Percentiles rank a stretch among this genome's conserved stretches.
phyloP scores from a whole-genome alignment of 75 land plant species.

The Azolla pinnata region DNA sequence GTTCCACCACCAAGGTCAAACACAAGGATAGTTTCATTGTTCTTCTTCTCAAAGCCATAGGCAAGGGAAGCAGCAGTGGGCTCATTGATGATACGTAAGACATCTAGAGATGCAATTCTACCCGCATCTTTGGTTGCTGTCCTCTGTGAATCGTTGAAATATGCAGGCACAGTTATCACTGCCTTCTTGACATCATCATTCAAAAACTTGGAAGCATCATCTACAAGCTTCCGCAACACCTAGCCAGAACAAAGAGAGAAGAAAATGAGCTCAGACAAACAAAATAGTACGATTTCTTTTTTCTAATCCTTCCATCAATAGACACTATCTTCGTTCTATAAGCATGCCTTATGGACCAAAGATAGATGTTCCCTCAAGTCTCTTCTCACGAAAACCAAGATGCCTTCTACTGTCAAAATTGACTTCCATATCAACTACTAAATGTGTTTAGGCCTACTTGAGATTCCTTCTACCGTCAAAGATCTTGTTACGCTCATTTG shows the following conservation, averaged over 20 bases:
- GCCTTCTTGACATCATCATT: slow-evolving; percentile 75
- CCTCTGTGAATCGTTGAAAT: slow-evolving; percentile 76
- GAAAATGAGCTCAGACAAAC: background rate
- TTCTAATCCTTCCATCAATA: no score
- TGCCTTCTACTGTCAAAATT: no score
- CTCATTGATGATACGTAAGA: slow-evolving; percentile 70
- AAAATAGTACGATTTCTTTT: slow-evolving; percentile 48
- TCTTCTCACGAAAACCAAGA: no score
- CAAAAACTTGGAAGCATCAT: slow-evolving; percentile 71
- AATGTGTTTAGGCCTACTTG: no score
- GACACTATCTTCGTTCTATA: no score
- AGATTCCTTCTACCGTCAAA: no score
- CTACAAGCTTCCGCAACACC: slow-evolving; percentile 78
- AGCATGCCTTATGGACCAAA: no score
- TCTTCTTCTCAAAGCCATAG: slow-evolving; percentile 76
- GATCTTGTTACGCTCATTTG: no score
- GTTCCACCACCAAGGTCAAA: slow-evolving; percentile 81
- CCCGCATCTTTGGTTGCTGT: slow-evolving; percentile 90
- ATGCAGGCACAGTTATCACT: slow-evolving; percentile 75
- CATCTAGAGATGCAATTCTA: slow-evolving; percentile 73
- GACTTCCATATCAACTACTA: no score
- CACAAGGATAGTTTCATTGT: slow-evolving; percentile 61
- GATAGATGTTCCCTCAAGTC: no score
- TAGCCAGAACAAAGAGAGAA: slow-evolving; percentile 11
- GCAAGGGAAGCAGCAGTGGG: slow-evolving; percentile 82